These are phyloP conservation scores for Cutaneotrichosporon cyanovorans DNA, from an alignment of 1,284 basidiomycete genomes.

Conservation along the genomic window DNA sequence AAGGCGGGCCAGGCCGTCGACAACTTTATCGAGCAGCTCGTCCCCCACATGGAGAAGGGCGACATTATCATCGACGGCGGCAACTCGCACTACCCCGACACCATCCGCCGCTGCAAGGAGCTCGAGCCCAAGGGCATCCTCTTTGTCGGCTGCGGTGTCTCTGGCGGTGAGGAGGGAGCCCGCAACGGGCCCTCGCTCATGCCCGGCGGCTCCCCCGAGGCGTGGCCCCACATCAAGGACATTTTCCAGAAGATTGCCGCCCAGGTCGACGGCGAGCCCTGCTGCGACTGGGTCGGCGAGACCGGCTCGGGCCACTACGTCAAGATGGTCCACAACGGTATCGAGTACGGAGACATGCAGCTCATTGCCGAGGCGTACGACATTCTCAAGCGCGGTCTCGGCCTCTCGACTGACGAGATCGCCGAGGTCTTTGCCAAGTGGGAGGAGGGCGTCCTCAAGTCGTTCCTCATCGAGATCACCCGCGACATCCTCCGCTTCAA, in stretches of 20 bases:
- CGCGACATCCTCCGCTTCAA: constrained; percentile 92
- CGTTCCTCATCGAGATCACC: constrained; percentile 98
- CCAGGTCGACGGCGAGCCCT: constrained; percentile 90
- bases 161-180: constrained; percentile 98
- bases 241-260: constrained; percentile 99
- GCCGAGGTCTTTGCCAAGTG: constrained; percentile 81
- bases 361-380: constrained; percentile 97
- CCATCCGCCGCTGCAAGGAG: constrained; percentile 87
- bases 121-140: constrained; percentile 90
- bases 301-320: constrained; percentile 96
- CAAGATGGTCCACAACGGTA: constrained; percentile 57
- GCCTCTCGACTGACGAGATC: constrained; percentile 74
- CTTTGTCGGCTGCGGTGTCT: constrained; percentile 98
- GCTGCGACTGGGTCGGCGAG: constrained; percentile 99
- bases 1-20: constrained; percentile 57
- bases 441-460: constrained; percentile 99
- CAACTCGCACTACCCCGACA: constrained; percentile 99
- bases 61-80: constrained; percentile 99
- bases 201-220: constrained; percentile 91
- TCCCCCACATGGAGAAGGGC: constrained; percentile 55
- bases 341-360: constrained; percentile 99
- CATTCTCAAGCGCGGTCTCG: constrained; percentile 94
- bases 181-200: constrained; percentile 96
- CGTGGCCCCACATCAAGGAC: constrained; percentile 94
- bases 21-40: constrained; percentile 54